A percentile compares a stretch with the other conserved stretches of the same genome.
phyloP scores from a whole-genome alignment of 306 rosid genomes.

The Vigna angularis region DNA sequence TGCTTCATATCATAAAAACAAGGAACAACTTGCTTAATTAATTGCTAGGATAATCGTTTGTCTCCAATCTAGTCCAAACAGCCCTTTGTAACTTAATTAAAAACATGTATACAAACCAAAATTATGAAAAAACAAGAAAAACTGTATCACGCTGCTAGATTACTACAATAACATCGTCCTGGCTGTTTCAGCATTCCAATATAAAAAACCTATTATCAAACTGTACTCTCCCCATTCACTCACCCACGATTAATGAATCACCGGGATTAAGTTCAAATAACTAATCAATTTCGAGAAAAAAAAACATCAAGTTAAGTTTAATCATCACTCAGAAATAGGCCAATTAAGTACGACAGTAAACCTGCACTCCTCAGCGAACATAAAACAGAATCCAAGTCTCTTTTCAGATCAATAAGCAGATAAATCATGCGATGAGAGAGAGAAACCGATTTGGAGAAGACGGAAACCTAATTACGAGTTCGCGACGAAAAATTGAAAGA shows the following conservation, averaged over 20 bases:
- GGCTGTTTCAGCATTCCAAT: background rate
- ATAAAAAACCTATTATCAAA: conserved; percentile 7
- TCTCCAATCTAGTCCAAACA: conserved; percentile 8
- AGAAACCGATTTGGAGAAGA: background rate
- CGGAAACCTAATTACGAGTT: conserved; percentile 30
- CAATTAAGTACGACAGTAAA: conserved; percentile 17
- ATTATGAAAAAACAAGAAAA: background rate
- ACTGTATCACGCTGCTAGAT: background rate
- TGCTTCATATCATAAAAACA: conserved; percentile 25
- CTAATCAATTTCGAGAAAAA: conserved; percentile 24
- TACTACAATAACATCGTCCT: conserved; percentile 6
- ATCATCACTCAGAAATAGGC: background rate
- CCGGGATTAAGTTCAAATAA: conserved; percentile 14
- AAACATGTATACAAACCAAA: conserved; percentile 1
- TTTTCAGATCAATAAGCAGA: conserved; percentile 38
- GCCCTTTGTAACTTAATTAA: conserved; percentile 15
- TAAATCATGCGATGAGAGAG: background rate
- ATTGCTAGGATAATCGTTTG: background rate
- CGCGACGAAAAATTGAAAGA: conserved; percentile 1
- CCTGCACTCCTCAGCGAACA: conserved; percentile 11
- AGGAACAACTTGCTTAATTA: conserved; percentile 22
- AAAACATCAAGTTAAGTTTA: background rate
- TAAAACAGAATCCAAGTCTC: conserved; percentile 6
- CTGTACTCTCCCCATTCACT: background rate
- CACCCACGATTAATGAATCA: background rate